Evolutionary conservation across 2,329 filamentous ascomycete species (phyloP).

Genomic region (Cytospora paraplurivora): DNA sequence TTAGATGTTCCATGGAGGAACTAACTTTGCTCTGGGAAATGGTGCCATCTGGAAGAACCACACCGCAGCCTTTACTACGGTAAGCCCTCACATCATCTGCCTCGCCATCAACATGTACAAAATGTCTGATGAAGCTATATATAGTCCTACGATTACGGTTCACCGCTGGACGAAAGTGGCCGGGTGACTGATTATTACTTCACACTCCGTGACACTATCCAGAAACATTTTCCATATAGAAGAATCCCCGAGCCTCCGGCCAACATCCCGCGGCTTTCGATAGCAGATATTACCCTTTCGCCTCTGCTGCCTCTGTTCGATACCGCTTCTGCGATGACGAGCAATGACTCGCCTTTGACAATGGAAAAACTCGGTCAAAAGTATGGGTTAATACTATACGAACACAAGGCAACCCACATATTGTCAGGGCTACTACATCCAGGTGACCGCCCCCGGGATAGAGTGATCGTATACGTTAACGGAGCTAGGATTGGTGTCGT

Average conservation of each 20-base stretch:
- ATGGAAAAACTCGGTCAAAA: constrained; percentile 51
- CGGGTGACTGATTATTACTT: constrained; percentile 48
- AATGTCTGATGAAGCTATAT: not conserved
- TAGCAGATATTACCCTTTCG: constrained; percentile 42
- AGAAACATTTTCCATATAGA: constrained; percentile 40
- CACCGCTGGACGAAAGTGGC: constrained; percentile 53
- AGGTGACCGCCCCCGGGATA: constrained; percentile 48
- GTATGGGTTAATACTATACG: constrained; percentile 49
- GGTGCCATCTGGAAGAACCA: constrained; percentile 47
- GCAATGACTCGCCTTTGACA: constrained; percentile 38
- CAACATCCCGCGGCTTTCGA: constrained; percentile 37
- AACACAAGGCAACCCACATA: constrained; percentile 37
- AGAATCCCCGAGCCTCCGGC: constrained; percentile 43
- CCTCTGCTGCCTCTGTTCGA: constrained; percentile 45
- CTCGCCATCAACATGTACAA: not conserved
- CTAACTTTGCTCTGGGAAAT: constrained; percentile 52
- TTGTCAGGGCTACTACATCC: constrained; percentile 40
- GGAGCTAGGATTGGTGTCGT: constrained; percentile 45
- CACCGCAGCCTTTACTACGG: constrained; percentile 46
- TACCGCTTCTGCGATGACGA: constrained; percentile 34
- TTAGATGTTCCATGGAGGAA: constrained; percentile 54
- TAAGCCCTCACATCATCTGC: not conserved
- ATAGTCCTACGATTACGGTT: constrained; percentile 51
- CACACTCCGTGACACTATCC: constrained; percentile 43
- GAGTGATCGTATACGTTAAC: constrained; percentile 52